Evolutionary conservation across 352 stramenopile species (phyloP), one percentile per base, ranked within the genome.

Genomic region (Hyaloperonospora brassicae): DNA sequence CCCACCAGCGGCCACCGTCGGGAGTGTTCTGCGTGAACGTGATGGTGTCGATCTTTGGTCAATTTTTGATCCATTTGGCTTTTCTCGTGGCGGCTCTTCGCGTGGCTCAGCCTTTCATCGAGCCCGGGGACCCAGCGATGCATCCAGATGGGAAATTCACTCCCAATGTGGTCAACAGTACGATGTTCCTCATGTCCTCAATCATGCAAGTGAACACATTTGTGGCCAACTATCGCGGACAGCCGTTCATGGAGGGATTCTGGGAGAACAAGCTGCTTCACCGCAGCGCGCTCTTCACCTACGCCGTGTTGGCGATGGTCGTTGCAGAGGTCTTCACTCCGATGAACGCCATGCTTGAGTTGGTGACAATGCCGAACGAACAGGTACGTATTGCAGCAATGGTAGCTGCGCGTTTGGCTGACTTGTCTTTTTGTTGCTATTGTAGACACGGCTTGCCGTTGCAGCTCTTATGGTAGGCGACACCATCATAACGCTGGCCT

Each of bases 181-280:
- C 97, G 24, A 97, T 98, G 49, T 99, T 99, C 73, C 68, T 99
- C 9, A 73, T 99, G 50, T 98, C 86, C 47, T 84, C 88, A 22
- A 72, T 97, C 50, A 86, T 93, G 68, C 89, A 84, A 40, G 82
- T 98, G 14, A 99, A 97, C 65, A 97, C 97, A 2, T 99, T 98
- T 61, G 79, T 93, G 5, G 93, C 97, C 6, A 99, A 99, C 71
- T 99, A 99, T 78, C 84, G 92, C 62, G 97, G 97, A 11, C 81
- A 93, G 50, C 97, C 97, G n/a, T 99, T 98, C 72, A 98, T 98
- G 89, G 93, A 98, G 75, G 92, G 84, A 52, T 90, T 99, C 55
- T 86, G 70, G 30, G 88, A 99, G 46, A 98, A 99, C 71, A 90
- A 90, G 27, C 60, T 92, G 11, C 57, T 99, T 22, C 81, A 98